Conservation (phyloP, 352 stramenopile genomes). For the Globisporangium radiosum region DNA sequence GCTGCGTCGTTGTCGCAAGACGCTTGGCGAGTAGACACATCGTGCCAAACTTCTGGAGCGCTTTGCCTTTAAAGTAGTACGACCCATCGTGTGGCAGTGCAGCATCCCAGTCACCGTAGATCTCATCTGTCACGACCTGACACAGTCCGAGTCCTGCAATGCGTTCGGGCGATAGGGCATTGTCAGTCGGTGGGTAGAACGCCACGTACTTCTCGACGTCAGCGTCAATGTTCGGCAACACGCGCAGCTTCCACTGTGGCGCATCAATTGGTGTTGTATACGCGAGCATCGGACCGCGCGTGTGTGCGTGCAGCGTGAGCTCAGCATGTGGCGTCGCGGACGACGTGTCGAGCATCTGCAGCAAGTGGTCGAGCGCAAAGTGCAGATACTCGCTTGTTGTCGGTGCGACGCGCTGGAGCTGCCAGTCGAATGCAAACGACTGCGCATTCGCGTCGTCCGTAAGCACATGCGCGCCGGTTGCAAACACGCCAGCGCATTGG, state of each 20-base stretch:
- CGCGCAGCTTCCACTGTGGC: slow-evolving; percentile 43
- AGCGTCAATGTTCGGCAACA: slow-evolving; percentile 29
- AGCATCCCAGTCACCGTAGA: slow-evolving; percentile 53
- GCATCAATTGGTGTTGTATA: slow-evolving; percentile 20
- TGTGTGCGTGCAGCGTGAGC: slow-evolving; percentile 66
- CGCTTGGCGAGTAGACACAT: slow-evolving; percentile 70
- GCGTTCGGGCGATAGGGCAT: slow-evolving; percentile 23
- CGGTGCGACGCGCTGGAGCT: slow-evolving; percentile 12
- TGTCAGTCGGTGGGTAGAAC: slow-evolving; percentile 37
- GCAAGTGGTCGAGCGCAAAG: slow-evolving; percentile 60
- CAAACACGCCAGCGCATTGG: slow-evolving; percentile 46
- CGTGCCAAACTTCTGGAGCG: slow-evolving; percentile 67
- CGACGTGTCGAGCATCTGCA: slow-evolving; percentile 43
- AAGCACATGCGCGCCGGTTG: slow-evolving; percentile 17
- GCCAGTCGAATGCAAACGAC: slow-evolving; percentile 61
- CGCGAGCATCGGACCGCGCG: slow-evolving; percentile 56
- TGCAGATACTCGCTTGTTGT: slow-evolving; percentile 35
- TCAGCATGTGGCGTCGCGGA: slow-evolving; percentile 29
- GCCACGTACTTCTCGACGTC: slow-evolving; percentile 34
- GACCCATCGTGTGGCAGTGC: slow-evolving; percentile 50
- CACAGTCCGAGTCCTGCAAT: slow-evolving; percentile 31
- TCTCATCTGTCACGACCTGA: slow-evolving; percentile 48
- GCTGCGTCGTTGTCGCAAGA: slow-evolving; percentile 48
- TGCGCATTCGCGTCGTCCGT: slow-evolving; percentile 21
- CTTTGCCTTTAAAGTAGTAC: slow-evolving; percentile 85